Conservation (phyloP, 306 rosid species). For the Rosa chinensis region DNA sequence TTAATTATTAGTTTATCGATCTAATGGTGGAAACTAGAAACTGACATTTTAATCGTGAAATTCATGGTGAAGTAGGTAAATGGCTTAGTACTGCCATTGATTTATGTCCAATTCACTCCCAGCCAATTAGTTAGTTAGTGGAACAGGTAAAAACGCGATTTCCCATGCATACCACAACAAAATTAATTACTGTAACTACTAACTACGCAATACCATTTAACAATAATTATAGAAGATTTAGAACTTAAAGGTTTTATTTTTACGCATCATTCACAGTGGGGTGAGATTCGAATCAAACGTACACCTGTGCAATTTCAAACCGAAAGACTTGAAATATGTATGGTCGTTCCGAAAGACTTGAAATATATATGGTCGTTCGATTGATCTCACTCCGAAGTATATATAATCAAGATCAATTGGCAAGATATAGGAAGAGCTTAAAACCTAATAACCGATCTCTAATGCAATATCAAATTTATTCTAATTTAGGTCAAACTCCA, state of each 20-base stretch:
- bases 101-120: conserved; percentile 27
- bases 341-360: too few relatives aligned
- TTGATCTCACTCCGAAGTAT: too few relatives aligned
- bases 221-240: background rate
- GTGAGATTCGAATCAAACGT: too few relatives aligned
- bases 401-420: too few relatives aligned
- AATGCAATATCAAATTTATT: too few relatives aligned
- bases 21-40: background rate
- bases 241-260: too few relatives aligned
- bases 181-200: background rate
- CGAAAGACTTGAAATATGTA: too few relatives aligned
- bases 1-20: background rate
- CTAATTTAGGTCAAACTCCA: background rate
- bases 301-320: too few relatives aligned
- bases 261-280: too few relatives aligned
- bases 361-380: too few relatives aligned
- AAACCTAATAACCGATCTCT: too few relatives aligned
- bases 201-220: background rate
- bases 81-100: conserved; percentile 17
- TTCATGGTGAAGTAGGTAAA: conserved; percentile 16
- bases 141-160: conserved; percentile 25
- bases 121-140: conserved; percentile 2
- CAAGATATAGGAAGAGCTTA: too few relatives aligned
- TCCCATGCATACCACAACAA: background rate
- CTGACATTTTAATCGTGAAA: conserved; percentile 22